Percentiles rank a stretch among this genome's conserved stretches.
Conservation (phyloP, 768 basidiomycete species). For the Pisolithus tinctorius region DNA sequence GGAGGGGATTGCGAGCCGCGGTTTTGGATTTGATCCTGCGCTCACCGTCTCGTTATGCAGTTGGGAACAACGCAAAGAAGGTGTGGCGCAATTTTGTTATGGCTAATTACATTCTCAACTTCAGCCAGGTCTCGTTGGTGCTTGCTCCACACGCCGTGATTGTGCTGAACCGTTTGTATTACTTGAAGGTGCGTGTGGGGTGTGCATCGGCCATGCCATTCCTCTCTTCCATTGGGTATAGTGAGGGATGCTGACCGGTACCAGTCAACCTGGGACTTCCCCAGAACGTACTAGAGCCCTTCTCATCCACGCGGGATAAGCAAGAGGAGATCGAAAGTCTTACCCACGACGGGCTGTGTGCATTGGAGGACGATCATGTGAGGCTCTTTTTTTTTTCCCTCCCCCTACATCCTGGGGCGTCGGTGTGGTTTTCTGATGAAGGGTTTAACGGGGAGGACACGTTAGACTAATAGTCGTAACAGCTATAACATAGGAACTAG, state of each 20-base stretch:
- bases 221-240: too few relatives aligned
- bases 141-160: constrained; percentile 45
- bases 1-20: too few relatives aligned
- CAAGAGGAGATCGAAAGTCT: constrained; percentile 48
- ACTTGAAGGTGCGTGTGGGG: constrained; percentile 56
- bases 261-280: neutral
- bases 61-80: too few relatives aligned
- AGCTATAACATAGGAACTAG: too few relatives aligned
- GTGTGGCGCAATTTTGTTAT: too few relatives aligned
- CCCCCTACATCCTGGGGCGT: too few relatives aligned
- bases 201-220: neutral
- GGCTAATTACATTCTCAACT: too few relatives aligned
- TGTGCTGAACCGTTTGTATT: constrained; percentile 78
- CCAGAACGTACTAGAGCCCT: constrained; percentile 60
- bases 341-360: constrained; percentile 54
- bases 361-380: constrained; percentile 83
- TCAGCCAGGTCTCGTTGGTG: too few relatives aligned
- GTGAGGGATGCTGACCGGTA: neutral
- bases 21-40: too few relatives aligned
- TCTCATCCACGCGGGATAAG: constrained; percentile 61
- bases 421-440: too few relatives aligned
- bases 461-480: too few relatives aligned
- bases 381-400: constrained; percentile 20
- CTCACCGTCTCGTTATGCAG: too few relatives aligned
- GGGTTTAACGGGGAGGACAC: constrained; percentile 42